A percentile compares a stretch with the other conserved stretches of the same genome.
phyloP scores from a whole-genome alignment of 164 flowering plant species.

The Liriodendron chinense region DNA sequence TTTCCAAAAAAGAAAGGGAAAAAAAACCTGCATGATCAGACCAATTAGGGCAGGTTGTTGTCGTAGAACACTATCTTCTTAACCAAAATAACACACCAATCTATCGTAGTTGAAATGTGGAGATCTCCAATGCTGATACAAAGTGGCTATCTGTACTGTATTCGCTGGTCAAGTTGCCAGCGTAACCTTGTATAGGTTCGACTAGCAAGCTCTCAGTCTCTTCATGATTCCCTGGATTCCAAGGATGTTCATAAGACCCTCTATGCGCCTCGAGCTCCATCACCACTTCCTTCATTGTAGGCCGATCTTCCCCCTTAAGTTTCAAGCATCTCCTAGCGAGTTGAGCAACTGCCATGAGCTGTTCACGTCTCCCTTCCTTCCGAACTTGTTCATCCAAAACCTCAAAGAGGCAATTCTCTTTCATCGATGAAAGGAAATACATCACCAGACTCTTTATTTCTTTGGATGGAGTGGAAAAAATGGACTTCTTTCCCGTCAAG shows the following conservation, averaged over 20 bases:
- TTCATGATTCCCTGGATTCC: neutral
- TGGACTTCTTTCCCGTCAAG: neutral
- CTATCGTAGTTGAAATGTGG: too few relatives aligned
- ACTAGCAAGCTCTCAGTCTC: too few relatives aligned
- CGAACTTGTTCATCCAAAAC: neutral
- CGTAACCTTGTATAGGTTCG: too few relatives aligned
- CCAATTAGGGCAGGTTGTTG: too few relatives aligned
- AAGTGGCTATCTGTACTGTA: too few relatives aligned
- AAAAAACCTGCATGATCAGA: too few relatives aligned
- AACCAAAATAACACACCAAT: too few relatives aligned
- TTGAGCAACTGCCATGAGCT: neutral
- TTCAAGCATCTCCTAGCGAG: neutral
- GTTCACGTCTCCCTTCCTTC: neutral
- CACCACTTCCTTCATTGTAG: conserved; percentile 2
- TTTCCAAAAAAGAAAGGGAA: too few relatives aligned
- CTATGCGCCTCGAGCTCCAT: neutral
- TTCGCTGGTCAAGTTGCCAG: too few relatives aligned
- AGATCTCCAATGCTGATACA: too few relatives aligned
- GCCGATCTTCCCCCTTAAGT: neutral
- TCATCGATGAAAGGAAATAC: conserved; percentile 3
- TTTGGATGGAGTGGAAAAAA: neutral
- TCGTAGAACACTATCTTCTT: too few relatives aligned
- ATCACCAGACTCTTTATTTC: neutral
- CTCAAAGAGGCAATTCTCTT: neutral
- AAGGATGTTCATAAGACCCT: neutral